Evolutionary conservation across 306 rosid species (phyloP).

Genomic region (Phaseolus lunatus): DNA sequence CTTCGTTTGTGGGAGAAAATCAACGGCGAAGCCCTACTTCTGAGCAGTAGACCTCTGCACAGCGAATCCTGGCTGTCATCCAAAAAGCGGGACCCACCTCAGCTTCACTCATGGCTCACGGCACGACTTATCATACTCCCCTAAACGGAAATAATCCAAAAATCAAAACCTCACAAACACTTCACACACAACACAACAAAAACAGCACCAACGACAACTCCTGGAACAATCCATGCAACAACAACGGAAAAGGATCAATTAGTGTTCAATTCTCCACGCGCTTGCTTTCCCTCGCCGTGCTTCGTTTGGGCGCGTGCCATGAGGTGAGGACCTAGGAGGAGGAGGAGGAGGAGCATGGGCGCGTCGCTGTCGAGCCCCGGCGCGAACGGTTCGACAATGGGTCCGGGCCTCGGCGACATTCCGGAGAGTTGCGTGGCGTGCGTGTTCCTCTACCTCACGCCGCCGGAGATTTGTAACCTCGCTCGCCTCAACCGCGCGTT

Average conservation of each 20-base stretch:
- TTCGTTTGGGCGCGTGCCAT: background rate
- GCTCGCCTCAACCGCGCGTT: constrained; percentile 86
- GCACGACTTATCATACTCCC: background rate
- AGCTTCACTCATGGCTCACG: background rate
- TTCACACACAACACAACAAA: too few relatives aligned
- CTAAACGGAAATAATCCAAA: background rate
- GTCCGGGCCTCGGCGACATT: constrained; percentile 88
- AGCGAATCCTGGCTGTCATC: background rate
- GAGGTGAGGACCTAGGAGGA: background rate
- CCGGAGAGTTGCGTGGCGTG: constrained; percentile 93
- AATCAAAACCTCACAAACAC: background rate
- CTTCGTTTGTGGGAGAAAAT: background rate
- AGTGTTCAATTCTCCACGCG: background rate
- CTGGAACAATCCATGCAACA: background rate
- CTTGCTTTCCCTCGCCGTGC: background rate
- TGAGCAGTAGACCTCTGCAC: background rate
- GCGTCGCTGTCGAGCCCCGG: constrained; percentile 76
- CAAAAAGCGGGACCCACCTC: background rate
- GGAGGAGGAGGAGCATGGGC: constrained; percentile 58
- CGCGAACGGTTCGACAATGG: constrained; percentile 57
- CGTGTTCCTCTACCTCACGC: constrained; percentile 78
- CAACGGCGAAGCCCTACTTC: background rate
- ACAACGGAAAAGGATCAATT: background rate
- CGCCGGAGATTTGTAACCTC: constrained; percentile 90
- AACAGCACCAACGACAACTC: background rate